phyloP scores from a whole-genome alignment of 202 grass and related monocot species.

The Schoenoplectus triqueter region DNA sequence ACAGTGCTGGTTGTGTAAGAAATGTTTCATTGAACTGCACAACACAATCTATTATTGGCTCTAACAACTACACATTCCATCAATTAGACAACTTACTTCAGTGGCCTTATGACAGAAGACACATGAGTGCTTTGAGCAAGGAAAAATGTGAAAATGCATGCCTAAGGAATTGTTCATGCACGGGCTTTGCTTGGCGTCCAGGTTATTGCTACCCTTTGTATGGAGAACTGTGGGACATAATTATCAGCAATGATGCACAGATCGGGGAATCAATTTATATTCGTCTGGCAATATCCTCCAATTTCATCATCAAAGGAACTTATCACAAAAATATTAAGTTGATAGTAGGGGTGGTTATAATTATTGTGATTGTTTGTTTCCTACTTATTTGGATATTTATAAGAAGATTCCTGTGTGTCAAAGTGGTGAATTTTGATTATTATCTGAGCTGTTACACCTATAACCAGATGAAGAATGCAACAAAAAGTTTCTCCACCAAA shows the following conservation, averaged over 20 bases:
- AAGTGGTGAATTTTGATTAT: background rate
- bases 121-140: background rate
- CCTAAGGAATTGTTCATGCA: slow-evolving; percentile 43
- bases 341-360: background rate
- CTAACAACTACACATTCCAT: slow-evolving; percentile 33
- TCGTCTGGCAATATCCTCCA: slow-evolving; percentile 2
- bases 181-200: slow-evolving; percentile 37
- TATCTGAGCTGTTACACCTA: slow-evolving; percentile 23
- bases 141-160: slow-evolving; percentile 46
- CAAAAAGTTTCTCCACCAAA: slow-evolving; percentile 40
- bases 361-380: background rate
- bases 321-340: background rate
- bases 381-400: slow-evolving; percentile 25
- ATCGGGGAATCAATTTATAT: slow-evolving; percentile 16
- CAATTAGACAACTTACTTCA: slow-evolving; percentile 39
- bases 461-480: slow-evolving; percentile 21
- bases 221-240: slow-evolving; percentile 33
- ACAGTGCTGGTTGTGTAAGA: slow-evolving; percentile 47
- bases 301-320: background rate
- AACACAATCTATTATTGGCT: background rate
- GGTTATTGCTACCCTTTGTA: slow-evolving; percentile 39
- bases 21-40: slow-evolving; percentile 49
- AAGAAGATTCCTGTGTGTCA: background rate
- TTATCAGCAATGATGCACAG: slow-evolving; percentile 24
- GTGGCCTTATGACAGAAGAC: slow-evolving; percentile 40